Evolutionary conservation across 2,329 filamentous ascomycete species (phyloP), one percentile per base, ranked within the genome.

Genomic region (Davidsoniella eucalypti): DNA sequence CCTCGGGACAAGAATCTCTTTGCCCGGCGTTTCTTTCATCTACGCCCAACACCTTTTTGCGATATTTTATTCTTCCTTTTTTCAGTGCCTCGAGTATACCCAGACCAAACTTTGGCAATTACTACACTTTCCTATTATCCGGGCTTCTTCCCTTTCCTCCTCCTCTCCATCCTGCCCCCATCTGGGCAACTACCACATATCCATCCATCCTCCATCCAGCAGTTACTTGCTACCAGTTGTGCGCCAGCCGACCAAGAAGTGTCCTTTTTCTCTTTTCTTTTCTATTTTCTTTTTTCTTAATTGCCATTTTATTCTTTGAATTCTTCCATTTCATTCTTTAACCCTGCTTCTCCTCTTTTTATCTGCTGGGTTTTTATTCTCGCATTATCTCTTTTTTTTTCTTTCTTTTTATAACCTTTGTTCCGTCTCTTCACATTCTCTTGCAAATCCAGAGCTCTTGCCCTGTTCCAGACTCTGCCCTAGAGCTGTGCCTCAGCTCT

Each of bases 261-360:
- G 14, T 26, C 25, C 25, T 18, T 45, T 25, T 16, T 17, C n/a
- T 29, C 25, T 16, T 4, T 18, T 9, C 12, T 18, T 29, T 29
- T 23, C 21, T 16, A 10, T 44, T 44, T 14, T n/a, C 16, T 29
- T 16, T 17, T 33, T 8, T 21, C 17, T 16, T 17, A 45, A 14
- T 45, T 45, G 16, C 3, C 2, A 2, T 21, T 21, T 39, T 39
- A 38, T 47, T 39, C 45, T 25, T 38, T 18, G 23, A 16, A 17
- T 18, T 47, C 25, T 47, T 36, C 43, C 5, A n/a, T 44, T 40
- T 29, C 33, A 14, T 23, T 21, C n/a, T 44, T 16, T 23, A 12
- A 23, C 26, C 12, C 26, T 25, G 10, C n/a, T 17, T 49, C 47
- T 49, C 38, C 39, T 47, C 45, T 47, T 40, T 49, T 43, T 36